Conservation (phyloP, 805 yeast genomes). For the Phaffomyces thermotolerans region DNA sequence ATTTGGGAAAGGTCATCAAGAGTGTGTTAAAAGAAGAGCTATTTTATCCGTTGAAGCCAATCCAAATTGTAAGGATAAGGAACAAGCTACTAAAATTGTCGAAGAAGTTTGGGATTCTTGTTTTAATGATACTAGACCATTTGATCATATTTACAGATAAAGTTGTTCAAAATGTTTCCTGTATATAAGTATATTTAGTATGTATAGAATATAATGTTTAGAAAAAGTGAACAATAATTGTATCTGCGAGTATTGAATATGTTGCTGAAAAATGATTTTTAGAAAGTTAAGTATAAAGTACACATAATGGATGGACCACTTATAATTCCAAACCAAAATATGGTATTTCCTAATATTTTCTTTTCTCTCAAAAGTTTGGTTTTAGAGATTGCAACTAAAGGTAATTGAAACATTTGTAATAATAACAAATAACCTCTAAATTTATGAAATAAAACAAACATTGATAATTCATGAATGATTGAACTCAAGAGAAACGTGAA, state of each 20-base stretch:
- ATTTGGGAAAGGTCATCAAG: slow-evolving; percentile 79
- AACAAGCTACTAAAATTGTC: slow-evolving; percentile 73
- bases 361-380: slow-evolving; percentile 48
- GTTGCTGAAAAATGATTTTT: slow-evolving; percentile 4
- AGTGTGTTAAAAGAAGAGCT: slow-evolving; percentile 86
- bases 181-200: neutral
- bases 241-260: no score
- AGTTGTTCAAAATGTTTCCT: neutral
- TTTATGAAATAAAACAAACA: slow-evolving; percentile 79
- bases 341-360: slow-evolving; percentile 62
- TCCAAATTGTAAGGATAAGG: slow-evolving; percentile 68
- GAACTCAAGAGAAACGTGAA: slow-evolving; percentile 76
- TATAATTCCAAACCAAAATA: slow-evolving; percentile 90
- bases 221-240: no score
- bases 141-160: slow-evolving; percentile 72
- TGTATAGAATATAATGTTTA: neutral
- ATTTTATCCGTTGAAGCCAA: slow-evolving; percentile 75
- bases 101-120: slow-evolving; percentile 89
- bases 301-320: slow-evolving; percentile 87
- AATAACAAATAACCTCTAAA: slow-evolving; percentile 73
- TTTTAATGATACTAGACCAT: slow-evolving; percentile 92
- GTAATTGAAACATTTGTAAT: slow-evolving; percentile 85
- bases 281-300: slow-evolving; percentile 74
- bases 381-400: slow-evolving; percentile 59
- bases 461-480: slow-evolving; percentile 81